Evolutionary conservation across 495 filamentous ascomycete genomes (phyloP).

Genomic region (Penicillium desertorum): DNA sequence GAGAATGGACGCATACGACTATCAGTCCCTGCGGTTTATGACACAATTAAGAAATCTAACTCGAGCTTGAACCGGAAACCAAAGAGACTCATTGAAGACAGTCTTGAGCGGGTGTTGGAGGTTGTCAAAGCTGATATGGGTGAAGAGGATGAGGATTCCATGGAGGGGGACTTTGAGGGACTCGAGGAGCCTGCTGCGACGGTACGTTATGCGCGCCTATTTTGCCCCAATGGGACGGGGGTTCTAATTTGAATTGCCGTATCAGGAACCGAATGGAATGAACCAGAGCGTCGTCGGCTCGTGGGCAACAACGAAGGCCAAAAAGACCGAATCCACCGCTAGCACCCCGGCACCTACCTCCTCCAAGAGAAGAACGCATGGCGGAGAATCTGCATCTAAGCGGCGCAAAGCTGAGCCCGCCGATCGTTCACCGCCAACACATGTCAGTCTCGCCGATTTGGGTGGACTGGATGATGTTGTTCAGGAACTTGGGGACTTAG

Average conservation of each 20-base stretch:
- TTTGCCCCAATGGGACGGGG: too few species aligned
- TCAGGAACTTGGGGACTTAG: slow-evolving; percentile 70
- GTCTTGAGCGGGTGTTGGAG: slow-evolving; percentile 79
- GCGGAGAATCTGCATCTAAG: slow-evolving; percentile 69
- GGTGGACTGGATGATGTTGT: slow-evolving; percentile 84
- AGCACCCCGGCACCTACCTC: slow-evolving; percentile 27
- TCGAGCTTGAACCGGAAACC: slow-evolving; percentile 78
- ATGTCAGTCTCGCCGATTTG: slow-evolving; percentile 74
- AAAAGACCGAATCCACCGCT: slow-evolving; percentile 35
- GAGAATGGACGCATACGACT: slow-evolving; percentile 48
- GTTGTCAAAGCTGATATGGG: slow-evolving; percentile 65
- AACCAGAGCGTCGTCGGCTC: slow-evolving; percentile 71
- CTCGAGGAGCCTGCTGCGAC: slow-evolving; percentile 45
- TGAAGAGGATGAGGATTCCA: slow-evolving; percentile 52
- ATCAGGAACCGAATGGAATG: slow-evolving; percentile 63
- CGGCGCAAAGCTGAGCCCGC: slow-evolving; percentile 58
- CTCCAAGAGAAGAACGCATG: slow-evolving; percentile 54
- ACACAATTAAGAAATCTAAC: slow-evolving; percentile 77
- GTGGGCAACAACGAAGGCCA: slow-evolving; percentile 57
- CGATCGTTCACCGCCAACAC: slow-evolving; percentile 70
- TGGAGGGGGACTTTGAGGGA: slow-evolving; percentile 67
- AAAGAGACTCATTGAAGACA: slow-evolving; percentile 77
- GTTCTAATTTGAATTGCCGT: slow-evolving; percentile 11
- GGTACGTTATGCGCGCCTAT: slow-evolving; percentile 25
- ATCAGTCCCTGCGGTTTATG: slow-evolving; percentile 66